A percentile compares a stretch with the other conserved stretches of the same genome.
Conservation (phyloP, 2,329 filamentous ascomycete species). For the Elsinoe ampelina region DNA sequence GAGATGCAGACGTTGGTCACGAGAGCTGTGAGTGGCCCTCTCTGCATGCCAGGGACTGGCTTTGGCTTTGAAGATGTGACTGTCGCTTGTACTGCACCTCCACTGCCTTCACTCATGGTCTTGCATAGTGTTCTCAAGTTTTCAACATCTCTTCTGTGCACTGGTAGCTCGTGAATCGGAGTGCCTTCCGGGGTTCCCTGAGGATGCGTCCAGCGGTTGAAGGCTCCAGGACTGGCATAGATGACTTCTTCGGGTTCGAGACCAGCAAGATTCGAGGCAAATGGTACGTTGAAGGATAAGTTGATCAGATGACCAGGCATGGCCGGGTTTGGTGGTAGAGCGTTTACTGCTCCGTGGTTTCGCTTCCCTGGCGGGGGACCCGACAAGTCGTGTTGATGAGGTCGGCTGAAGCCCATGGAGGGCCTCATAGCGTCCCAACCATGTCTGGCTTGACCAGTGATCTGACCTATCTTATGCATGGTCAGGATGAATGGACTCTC, state of each 20-base stretch:
- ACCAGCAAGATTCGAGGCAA: conserved; percentile 82
- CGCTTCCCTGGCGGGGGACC: conserved; percentile 45
- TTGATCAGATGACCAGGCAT: conserved; percentile 71
- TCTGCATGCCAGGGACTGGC: conserved; percentile 43
- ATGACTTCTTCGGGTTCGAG: conserved; percentile 92
- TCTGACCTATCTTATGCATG: conserved; percentile 62
- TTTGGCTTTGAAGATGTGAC: conserved; percentile 75
- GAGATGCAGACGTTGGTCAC: conserved; percentile 84
- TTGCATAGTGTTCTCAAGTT: conserved; percentile 70
- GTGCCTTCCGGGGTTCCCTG: conserved; percentile 68
- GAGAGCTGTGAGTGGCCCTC: conserved; percentile 40
- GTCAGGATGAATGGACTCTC: neutral
- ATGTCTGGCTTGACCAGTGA: conserved; percentile 56
- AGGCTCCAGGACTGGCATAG: conserved; percentile 78
- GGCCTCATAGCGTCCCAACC: conserved; percentile 60
- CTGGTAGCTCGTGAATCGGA: conserved; percentile 72
- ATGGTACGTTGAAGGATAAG: conserved; percentile 95
- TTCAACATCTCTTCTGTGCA: conserved; percentile 79
- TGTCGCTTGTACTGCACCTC: conserved; percentile 64
- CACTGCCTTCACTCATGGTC: conserved; percentile 60
- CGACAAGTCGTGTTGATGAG: conserved; percentile 18
- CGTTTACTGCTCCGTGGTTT: conserved; percentile 36
- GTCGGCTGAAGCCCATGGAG: conserved; percentile 46
- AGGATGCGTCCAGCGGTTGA: conserved; percentile 88
- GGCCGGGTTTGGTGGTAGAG: conserved; percentile 47